A percentile compares a stretch with the other conserved stretches of the same genome.
These are phyloP conservation scores for Lichenothelia convexa DNA, from an alignment of 495 filamentous ascomycete genomes.

Conservation along the genomic window DNA sequence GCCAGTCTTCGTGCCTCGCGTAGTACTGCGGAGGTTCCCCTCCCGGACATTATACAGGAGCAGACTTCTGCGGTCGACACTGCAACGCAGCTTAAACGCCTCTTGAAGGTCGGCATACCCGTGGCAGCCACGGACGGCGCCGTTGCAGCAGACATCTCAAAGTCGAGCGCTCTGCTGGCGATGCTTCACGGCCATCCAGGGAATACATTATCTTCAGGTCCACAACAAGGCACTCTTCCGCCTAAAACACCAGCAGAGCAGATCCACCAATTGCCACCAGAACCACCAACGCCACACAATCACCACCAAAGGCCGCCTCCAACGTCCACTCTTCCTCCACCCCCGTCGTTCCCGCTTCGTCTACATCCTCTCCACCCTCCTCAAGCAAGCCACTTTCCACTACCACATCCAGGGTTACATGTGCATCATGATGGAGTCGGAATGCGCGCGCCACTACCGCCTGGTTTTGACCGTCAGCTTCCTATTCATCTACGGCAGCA, in stretches of 20 bases:
- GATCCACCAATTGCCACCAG: constrained; percentile 17
- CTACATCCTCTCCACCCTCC: constrained; percentile 4
- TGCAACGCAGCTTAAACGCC: constrained; percentile 16
- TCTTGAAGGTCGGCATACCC: constrained; percentile 14
- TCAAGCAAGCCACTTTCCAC: background rate
- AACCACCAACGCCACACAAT: constrained; percentile 25
- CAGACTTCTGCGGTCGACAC: constrained; percentile 9
- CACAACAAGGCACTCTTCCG: constrained; percentile 4
- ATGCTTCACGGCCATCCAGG: constrained; percentile 30
- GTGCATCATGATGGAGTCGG: background rate
- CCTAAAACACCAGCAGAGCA: constrained; percentile 27
- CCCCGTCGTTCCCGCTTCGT: constrained; percentile 28
- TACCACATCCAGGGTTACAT: background rate
- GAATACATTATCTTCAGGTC: constrained; percentile 9
- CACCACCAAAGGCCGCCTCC: constrained; percentile 18
- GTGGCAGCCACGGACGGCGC: constrained; percentile 7
- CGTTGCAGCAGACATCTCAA: constrained; percentile 14
- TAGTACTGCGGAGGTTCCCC: background rate
- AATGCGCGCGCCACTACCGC: background rate
- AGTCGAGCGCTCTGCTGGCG: constrained; percentile 37
- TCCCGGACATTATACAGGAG: constrained; percentile 12
- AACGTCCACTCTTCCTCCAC: constrained; percentile 20
- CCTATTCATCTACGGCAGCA: background rate
- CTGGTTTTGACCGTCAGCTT: background rate
- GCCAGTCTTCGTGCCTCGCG: constrained; percentile 5